Conservation (phyloP, 257 asterid genomes). For the Solanum lignicaule region DNA sequence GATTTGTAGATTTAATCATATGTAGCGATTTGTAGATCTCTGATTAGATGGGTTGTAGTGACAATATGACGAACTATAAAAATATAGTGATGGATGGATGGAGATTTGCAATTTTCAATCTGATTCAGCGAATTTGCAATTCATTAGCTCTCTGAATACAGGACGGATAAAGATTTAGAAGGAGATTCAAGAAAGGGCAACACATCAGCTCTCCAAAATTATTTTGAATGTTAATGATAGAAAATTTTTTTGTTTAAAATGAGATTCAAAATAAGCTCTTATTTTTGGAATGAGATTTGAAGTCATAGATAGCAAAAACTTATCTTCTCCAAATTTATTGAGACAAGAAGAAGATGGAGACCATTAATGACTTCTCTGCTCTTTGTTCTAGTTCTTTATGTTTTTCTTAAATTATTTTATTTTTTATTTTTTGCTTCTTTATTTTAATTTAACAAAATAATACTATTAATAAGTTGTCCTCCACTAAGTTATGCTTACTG, state of each 20-base stretch:
- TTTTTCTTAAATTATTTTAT: too few species aligned
- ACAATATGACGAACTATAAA: not conserved
- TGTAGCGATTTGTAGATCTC: not conserved
- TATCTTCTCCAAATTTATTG: not conserved
- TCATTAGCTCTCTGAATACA: not conserved
- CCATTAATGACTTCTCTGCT: too few species aligned
- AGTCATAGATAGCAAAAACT: too few species aligned
- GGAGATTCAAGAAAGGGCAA: not conserved
- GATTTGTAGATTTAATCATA: not conserved
- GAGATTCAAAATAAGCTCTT: too few species aligned
- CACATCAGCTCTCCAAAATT: not conserved
- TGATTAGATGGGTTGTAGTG: not conserved
- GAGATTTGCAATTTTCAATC: not conserved
- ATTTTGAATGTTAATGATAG: not conserved
- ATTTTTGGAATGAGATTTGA: not conserved
- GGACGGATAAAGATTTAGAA: not conserved
- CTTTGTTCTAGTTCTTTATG: not conserved
- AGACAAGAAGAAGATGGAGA: not conserved
- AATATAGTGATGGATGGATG: not conserved
- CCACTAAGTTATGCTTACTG: not conserved
- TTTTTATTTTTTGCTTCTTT: not conserved
- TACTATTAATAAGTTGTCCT: not conserved
- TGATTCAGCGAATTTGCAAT: too few species aligned
- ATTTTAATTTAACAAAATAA: too few species aligned
- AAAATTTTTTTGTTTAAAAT: too few species aligned